Evolutionary conservation across 2,329 filamentous ascomycete species (phyloP), one percentile per base, ranked within the genome.

Genomic region (Pseudogymnoascus sp.): DNA sequence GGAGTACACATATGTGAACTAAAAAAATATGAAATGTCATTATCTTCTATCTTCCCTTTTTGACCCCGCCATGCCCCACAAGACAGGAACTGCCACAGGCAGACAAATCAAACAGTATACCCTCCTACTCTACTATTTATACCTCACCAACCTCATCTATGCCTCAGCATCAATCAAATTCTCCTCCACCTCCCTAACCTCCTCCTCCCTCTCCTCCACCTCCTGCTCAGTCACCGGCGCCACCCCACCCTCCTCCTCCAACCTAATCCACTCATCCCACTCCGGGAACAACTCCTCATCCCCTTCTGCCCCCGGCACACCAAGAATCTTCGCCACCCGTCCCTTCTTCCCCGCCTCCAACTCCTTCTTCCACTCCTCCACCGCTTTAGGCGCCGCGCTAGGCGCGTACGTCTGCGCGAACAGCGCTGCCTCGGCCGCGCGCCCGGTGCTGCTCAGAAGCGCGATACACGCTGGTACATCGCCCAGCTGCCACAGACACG

Each of bases 401-500:
- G 95, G 95, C 79, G 93, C 95, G 78, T 98, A 99, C 2, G 93
- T 99, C 77, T 98, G 93, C 4, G 92, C 86, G 75, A 98, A 96
- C 28, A 99, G 81, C 0, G 92, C 92, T 0, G 95, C 90, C 77
- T 99, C 95, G 0, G 93, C 88, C 37, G 87, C 78, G 54, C 95
- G 85, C 69, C 88, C 88, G 0, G 93, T 97, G 75, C 88, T 86
- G 60, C 85, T 81, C 10, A 99, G 84, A 6, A 96, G 83, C 64
- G 92, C 86, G 21, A 93, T 86, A 73, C 93, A 97, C 19, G 84
- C 89, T 28, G 91, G 85, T 0, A 96, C 79, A 71, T 98, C 91
- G 16, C 88, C 90, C 1, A 96, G 79, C 64, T 95, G 86, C 93
- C 93, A 98, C 69, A 91, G 84, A 73, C 89, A 90, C 31, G 90